Percentiles rank a stretch among this genome's conserved stretches.
These are phyloP conservation scores for Phanerochaete sordida DNA, from an alignment of 768 basidiomycete species.

Conservation along the genomic window DNA sequence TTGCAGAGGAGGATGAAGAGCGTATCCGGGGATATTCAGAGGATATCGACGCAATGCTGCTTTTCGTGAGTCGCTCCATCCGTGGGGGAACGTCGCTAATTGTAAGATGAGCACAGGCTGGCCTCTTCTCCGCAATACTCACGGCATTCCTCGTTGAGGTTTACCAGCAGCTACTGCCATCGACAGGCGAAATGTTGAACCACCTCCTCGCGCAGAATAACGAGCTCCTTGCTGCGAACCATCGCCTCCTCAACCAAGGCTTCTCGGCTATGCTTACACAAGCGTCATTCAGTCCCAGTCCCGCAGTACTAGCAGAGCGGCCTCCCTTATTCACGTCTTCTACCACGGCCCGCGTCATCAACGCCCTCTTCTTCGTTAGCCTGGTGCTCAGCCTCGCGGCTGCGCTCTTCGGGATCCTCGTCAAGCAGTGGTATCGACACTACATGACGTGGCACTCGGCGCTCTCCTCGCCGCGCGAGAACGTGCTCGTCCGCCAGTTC, in stretches of 20 bases:
- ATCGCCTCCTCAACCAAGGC: background rate
- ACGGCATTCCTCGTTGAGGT: background rate
- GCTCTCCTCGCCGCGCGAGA: background rate
- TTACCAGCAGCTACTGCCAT: background rate
- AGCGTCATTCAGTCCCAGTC: background rate
- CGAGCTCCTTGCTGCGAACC: background rate
- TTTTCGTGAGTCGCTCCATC: too few species aligned
- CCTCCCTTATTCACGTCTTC: background rate
- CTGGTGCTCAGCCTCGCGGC: constrained; percentile 4
- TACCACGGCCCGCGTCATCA: background rate
- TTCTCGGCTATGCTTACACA: background rate
- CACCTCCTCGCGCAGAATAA: constrained; percentile 10
- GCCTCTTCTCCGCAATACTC: background rate
- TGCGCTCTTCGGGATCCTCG: background rate
- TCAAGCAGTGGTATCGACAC: constrained; percentile 2
- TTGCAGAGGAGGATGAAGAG: too few species aligned
- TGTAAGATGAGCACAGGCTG: background rate
- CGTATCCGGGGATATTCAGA: too few species aligned
- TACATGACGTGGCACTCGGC: background rate
- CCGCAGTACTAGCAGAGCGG: background rate
- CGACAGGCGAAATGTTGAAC: background rate
- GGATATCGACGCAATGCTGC: too few species aligned
- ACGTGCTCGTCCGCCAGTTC: background rate
- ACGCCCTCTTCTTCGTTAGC: background rate
- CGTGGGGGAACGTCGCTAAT: too few species aligned